Percentiles rank a stretch among this genome's conserved stretches.
Evolutionary conservation across 805 yeast species (phyloP).

Genomic region (Myxozyma geophila): DNA sequence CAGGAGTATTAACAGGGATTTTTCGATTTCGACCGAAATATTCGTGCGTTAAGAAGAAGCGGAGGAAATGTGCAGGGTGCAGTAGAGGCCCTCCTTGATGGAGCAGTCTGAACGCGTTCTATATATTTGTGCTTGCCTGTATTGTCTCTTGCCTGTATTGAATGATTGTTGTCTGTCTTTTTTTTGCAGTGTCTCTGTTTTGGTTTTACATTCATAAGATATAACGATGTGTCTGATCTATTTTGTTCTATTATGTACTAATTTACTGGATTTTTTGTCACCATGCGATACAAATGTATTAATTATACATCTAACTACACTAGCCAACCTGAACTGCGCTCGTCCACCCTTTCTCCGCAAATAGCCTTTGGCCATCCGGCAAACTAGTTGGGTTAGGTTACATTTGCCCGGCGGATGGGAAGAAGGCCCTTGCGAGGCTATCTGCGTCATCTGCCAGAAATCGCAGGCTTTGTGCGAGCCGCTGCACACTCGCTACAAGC

Average conservation of each 20-base stretch:
- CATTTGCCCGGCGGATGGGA: background rate
- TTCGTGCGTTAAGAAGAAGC: constrained; percentile 87
- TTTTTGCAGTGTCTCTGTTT: background rate
- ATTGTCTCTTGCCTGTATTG: background rate
- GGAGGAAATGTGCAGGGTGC: constrained; percentile 99
- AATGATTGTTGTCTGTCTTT: too few species aligned
- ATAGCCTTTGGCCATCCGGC: background rate
- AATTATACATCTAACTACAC: background rate
- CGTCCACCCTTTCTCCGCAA: background rate
- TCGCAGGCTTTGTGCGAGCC: too few species aligned
- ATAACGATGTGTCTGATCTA: background rate
- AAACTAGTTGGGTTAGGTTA: constrained; percentile 1
- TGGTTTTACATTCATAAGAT: background rate
- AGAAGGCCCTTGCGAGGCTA: constrained; percentile 9
- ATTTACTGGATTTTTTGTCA: background rate
- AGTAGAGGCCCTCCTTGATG: constrained; percentile 78
- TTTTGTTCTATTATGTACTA: background rate
- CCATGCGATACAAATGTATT: background rate
- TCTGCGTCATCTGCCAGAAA: constrained; percentile 12
- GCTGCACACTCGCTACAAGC: too few species aligned
- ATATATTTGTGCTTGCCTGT: background rate
- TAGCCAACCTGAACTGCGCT: too few species aligned
- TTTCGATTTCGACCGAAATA: constrained; percentile 88
- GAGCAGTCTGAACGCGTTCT: constrained; percentile 40
- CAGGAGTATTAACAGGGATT: constrained; percentile 54